Conservation (phyloP, 768 basidiomycete genomes). For the Panaeolus cyanescens region DNA sequence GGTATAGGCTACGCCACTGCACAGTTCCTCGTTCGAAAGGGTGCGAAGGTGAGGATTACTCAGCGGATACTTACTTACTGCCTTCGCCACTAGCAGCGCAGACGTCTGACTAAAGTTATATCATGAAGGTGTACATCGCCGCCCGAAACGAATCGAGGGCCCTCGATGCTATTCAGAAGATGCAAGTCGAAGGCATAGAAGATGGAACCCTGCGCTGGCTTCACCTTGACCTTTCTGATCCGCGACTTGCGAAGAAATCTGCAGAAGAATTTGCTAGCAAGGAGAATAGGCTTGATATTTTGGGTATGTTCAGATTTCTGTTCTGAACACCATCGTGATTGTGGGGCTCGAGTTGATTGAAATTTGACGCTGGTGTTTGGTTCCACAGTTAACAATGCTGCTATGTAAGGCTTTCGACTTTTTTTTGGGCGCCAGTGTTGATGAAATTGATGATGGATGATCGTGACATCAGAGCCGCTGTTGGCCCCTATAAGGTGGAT, state of each 20-base stretch:
- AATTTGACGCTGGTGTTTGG: background rate
- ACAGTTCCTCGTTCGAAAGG: background rate
- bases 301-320: conserved; percentile 39
- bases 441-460: conserved; percentile 12
- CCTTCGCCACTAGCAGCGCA: too few relatives aligned
- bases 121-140: conserved; percentile 55
- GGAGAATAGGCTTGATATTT: conserved; percentile 55
- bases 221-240: conserved; percentile 52
- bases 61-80: too few relatives aligned
- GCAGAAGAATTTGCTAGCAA: conserved; percentile 49
- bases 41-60: background rate
- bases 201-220: conserved; percentile 49
- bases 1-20: background rate
- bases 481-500: conserved; percentile 17
- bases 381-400: background rate
- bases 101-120: too few relatives aligned
- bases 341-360: too few relatives aligned
- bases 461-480: conserved; percentile 14
- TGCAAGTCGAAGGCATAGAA: conserved; percentile 37
- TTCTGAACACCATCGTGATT: too few relatives aligned
- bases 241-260: conserved; percentile 42
- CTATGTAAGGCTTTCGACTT: background rate
- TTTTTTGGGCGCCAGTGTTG: background rate
- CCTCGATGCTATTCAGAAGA: conserved; percentile 39
- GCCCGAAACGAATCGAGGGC: conserved; percentile 49